Conservation (phyloP, 371 early-diverging fungal species). For the Saksenaea vasiformis region DNA sequence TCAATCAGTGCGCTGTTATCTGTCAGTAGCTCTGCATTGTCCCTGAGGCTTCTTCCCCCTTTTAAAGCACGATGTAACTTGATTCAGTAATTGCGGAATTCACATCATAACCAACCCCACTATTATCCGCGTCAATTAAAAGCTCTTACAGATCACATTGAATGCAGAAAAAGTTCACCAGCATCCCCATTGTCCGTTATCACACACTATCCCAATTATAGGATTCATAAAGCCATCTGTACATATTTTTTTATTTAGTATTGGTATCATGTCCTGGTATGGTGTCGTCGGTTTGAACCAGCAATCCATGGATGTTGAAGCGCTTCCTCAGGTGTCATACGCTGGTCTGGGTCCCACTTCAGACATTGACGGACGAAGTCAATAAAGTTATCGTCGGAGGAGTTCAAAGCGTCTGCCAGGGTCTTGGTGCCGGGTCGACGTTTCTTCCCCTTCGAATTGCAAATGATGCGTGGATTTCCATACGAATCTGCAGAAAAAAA, state of each 20-base stretch:
- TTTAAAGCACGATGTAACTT: too few species aligned
- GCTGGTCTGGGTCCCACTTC: constrained; percentile 84
- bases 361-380: constrained; percentile 86
- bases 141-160: too few species aligned
- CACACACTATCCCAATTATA: background rate
- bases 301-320: constrained; percentile 72
- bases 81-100: too few species aligned
- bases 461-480: constrained; percentile 65
- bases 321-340: constrained; percentile 84
- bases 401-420: constrained; percentile 67
- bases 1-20: too few species aligned
- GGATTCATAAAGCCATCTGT: background rate
- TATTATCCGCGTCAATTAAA: too few species aligned
- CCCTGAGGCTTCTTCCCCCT: too few species aligned
- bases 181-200: too few species aligned
- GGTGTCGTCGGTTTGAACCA: background rate
- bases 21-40: too few species aligned
- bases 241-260: background rate
- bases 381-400: constrained; percentile 70
- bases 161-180: too few species aligned
- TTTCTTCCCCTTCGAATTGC: constrained; percentile 86
- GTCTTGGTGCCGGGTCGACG: constrained; percentile 79
- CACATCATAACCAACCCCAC: too few species aligned
- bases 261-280: constrained; percentile 1
- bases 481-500: constrained; percentile 46